Evolutionary conservation across 2,329 filamentous ascomycete species (phyloP).

Genomic region (Stagonosporopsis chrysanthemi): DNA sequence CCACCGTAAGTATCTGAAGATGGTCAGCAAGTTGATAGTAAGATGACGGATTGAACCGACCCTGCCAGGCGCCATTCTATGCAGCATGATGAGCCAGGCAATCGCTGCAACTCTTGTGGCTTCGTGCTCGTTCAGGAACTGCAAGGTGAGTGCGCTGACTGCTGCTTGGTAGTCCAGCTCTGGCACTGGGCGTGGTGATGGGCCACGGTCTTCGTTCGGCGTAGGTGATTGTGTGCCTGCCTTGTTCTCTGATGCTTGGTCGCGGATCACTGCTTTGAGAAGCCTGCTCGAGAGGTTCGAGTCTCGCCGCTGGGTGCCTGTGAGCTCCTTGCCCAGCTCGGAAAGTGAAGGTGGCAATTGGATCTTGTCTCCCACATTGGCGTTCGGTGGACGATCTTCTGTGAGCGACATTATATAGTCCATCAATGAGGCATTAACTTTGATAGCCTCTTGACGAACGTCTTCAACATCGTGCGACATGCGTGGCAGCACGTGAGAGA

Average conservation of each 20-base stretch:
- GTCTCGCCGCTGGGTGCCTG: conserved; percentile 47
- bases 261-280: conserved; percentile 46
- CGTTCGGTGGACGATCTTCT: conserved; percentile 56
- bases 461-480: conserved; percentile 91
- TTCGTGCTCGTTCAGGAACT: conserved; percentile 97
- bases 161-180: conserved; percentile 97
- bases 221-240: conserved; percentile 49
- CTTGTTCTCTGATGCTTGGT: conserved; percentile 39
- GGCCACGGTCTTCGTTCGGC: conserved; percentile 55
- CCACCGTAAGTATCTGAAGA: conserved; percentile 75
- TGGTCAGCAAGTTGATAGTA: conserved; percentile 14
- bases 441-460: conserved; percentile 84
- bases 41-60: conserved; percentile 55
- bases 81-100: conserved; percentile 97
- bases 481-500: conserved; percentile 90
- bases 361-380: conserved; percentile 50
- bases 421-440: conserved; percentile 90
- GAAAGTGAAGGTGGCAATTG: conserved; percentile 52
- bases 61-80: conserved; percentile 91
- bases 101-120: conserved; percentile 91
- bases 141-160: conserved; percentile 88
- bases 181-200: conserved; percentile 55
- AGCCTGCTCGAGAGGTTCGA: conserved; percentile 48
- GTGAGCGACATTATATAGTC: conserved; percentile 92
- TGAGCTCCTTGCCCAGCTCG: conserved; percentile 53